A percentile compares a stretch with the other conserved stretches of the same genome.
Evolutionary conservation across 176 grass and related monocot species (phyloP).

Genomic region (Oryza meyeriana): DNA sequence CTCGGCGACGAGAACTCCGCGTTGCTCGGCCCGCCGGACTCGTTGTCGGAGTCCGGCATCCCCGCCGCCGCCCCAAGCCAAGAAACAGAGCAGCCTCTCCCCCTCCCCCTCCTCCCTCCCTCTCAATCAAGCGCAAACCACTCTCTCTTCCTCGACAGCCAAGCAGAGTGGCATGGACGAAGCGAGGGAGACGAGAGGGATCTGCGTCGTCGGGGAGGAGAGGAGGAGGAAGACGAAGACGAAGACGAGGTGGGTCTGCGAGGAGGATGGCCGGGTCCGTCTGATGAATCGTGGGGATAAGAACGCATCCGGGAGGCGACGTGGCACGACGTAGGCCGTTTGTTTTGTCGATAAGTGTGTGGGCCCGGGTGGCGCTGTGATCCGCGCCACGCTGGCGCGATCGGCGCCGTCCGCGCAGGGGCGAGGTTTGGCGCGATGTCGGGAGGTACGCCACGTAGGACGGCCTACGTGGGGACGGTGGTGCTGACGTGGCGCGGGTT

Average conservation of each 20-base stretch:
- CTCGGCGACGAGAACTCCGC: constrained; percentile 48
- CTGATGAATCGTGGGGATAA: constrained; percentile 59
- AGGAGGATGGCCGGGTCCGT: constrained; percentile 4
- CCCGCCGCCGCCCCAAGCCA: background rate
- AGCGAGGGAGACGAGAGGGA: background rate
- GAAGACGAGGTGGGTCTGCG: background rate
- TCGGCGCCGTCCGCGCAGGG: background rate
- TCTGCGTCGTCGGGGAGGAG: background rate
- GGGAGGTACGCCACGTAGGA: background rate
- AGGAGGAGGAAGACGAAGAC: background rate
- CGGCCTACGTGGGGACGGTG: constrained; percentile 3
- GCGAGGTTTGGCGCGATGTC: background rate
- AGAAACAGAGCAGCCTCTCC: background rate
- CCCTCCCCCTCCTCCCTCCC: background rate
- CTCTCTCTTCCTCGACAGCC: background rate
- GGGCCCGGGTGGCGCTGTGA: constrained; percentile 25
- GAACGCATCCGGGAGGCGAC: constrained; percentile 43
- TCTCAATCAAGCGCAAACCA: background rate
- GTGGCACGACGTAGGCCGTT: constrained; percentile 38
- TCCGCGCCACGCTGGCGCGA: constrained; percentile 32
- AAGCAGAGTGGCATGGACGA: background rate
- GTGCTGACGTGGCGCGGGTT: constrained; percentile 19
- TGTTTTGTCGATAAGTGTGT: constrained; percentile 49
- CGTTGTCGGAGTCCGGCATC: constrained; percentile 93
- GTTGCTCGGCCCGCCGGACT: constrained; percentile 61